phyloP scores from a whole-genome alignment of 2,329 filamentous ascomycete species.

The Sclerotinia sclerotiorum region DNA sequence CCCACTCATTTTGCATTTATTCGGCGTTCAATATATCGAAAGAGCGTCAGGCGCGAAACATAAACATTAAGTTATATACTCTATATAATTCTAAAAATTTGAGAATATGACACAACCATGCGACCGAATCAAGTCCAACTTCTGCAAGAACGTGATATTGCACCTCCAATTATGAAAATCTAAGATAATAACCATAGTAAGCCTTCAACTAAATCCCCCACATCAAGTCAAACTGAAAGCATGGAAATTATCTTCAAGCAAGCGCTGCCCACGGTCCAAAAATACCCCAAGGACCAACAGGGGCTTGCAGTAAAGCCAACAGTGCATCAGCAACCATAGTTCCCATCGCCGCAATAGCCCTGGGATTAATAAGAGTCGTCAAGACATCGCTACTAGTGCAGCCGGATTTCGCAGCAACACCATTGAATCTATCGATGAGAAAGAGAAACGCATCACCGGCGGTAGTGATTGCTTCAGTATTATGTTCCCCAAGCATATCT shows the following conservation, averaged over 20 bases:
- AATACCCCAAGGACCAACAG: background rate
- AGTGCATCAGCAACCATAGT: conserved; percentile 4
- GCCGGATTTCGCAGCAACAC: background rate
- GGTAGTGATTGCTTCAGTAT: conserved; percentile 42
- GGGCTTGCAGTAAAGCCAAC: background rate
- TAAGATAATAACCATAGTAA: background rate
- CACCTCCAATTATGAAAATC: background rate
- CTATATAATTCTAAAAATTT: conserved; percentile 2
- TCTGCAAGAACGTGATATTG: background rate
- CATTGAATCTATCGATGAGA: conserved; percentile 31
- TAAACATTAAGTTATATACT: background rate
- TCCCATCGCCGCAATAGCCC: background rate
- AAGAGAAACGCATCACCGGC: conserved; percentile 40
- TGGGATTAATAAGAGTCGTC: background rate
- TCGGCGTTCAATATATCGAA: conserved; percentile 8
- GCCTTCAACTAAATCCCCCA: background rate
- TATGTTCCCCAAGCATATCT: conserved; percentile 47
- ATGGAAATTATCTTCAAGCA: too few species aligned
- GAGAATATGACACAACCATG: background rate
- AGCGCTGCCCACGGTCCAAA: background rate
- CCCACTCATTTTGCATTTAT: conserved; percentile 19
- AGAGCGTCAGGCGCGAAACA: background rate
- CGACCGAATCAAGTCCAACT: background rate
- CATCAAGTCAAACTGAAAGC: background rate
- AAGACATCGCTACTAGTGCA: conserved; percentile 13